These are phyloP conservation scores for Diospyros kaki DNA, from an alignment of 148 eudicot genomes.

Conservation along the genomic window DNA sequence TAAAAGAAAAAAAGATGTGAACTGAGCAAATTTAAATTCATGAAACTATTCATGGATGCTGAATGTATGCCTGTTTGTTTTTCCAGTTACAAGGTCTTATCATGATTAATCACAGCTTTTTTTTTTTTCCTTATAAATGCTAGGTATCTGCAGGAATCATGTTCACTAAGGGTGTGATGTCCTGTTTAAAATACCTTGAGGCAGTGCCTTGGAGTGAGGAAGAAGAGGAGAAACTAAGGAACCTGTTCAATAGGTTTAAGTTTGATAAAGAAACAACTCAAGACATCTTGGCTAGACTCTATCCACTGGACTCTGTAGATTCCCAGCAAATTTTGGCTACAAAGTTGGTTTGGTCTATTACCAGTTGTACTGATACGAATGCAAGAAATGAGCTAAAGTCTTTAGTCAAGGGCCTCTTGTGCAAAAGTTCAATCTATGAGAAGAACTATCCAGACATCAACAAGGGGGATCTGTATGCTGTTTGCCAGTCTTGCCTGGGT, in stretches of 20 bases:
- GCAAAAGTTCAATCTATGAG: conserved; percentile 72
- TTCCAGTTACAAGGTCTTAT: neutral
- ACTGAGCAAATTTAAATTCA: neutral
- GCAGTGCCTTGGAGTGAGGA: conserved; percentile 98
- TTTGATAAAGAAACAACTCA: conserved; percentile 45
- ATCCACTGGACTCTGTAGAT: conserved; percentile 30
- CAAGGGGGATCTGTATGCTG: conserved; percentile 60
- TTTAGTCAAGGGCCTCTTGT: conserved; percentile 73
- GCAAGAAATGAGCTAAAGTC: conserved; percentile 81
- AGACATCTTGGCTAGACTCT: conserved; percentile 68
- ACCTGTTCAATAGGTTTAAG: conserved; percentile 51
- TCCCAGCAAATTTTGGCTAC: conserved; percentile 53
- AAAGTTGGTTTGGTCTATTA: conserved; percentile 65
- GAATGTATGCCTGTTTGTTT: neutral
- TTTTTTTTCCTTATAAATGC: neutral
- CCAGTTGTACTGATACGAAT: conserved; percentile 47
- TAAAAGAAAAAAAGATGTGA: neutral
- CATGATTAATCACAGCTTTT: neutral
- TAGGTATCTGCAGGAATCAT: conserved; percentile 81
- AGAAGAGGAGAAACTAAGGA: conserved; percentile 87
- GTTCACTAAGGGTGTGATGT: conserved; percentile 58
- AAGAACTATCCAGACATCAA: conserved; percentile 55
- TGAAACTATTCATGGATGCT: conserved; percentile 2
- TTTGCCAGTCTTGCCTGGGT: conserved; percentile 54
- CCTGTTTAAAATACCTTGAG: conserved; percentile 82